Percentiles rank a stretch among this genome's conserved stretches.
Evolutionary conservation across 306 rosid genomes (phyloP).

Genomic region (Clitoria ternatea): DNA sequence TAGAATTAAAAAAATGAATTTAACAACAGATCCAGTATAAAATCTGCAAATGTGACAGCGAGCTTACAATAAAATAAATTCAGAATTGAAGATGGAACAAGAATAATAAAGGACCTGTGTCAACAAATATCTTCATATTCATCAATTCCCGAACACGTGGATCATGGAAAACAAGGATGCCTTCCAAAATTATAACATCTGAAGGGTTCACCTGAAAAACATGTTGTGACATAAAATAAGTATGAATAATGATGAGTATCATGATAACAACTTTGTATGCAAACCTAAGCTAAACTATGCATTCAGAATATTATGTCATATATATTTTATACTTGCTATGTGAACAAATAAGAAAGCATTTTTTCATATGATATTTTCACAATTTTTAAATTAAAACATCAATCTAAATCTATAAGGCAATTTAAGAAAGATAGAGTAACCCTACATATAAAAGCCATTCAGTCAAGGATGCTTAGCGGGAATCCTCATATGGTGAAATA

Average conservation of each 20-base stretch:
- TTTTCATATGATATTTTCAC: background rate
- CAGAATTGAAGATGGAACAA: background rate
- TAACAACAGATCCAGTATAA: background rate
- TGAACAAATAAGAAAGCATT: background rate
- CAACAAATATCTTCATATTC: slow-evolving; percentile 99
- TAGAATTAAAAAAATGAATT: background rate
- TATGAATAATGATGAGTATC: no score
- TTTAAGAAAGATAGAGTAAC: slow-evolving; percentile 1
- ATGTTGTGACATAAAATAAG: background rate
- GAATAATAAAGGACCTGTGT: slow-evolving; percentile 83
- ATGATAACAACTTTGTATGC: background rate
- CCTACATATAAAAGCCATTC: no score
- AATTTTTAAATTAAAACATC: slow-evolving; percentile 3
- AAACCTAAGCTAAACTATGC: background rate
- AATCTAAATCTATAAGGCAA: background rate
- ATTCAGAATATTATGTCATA: slow-evolving; percentile 11
- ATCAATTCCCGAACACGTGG: slow-evolving; percentile 89
- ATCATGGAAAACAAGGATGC: slow-evolving; percentile 95
- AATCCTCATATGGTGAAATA: no score
- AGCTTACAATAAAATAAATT: slow-evolving; percentile 10
- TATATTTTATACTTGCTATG: slow-evolving; percentile 1
- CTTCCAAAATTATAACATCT: slow-evolving; percentile 96
- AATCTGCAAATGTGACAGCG: background rate
- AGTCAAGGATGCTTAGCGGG: no score
- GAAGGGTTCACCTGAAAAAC: slow-evolving; percentile 86